Evolutionary conservation across 306 rosid genomes (phyloP), one percentile per base, ranked within the genome.

Genomic region (Elaeagnus macrophylla): DNA sequence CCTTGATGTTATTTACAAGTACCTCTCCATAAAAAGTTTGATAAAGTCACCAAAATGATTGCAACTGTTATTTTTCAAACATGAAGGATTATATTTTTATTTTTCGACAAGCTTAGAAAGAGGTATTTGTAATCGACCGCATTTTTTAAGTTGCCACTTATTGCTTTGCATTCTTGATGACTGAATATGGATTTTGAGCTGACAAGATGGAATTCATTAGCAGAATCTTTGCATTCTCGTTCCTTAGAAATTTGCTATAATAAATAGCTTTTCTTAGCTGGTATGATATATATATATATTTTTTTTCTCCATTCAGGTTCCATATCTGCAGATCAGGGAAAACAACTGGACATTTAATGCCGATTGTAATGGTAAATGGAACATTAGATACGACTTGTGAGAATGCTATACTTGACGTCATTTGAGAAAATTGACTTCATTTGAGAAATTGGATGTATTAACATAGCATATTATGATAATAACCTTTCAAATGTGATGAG

Each of bases 251-350:
- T 3, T 25, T 25, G 32, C 32, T 25, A 2, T 25, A 25, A 2
- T 25, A 12, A 13, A 7, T 5, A 48, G 12, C 51, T 39, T 57
- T 9, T 1, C 17, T 19, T 38, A 3, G 1, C 52, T 63, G 39
- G 18, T 54, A 51, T 61, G 51, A 10, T 52, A 42, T n/a, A n/a
- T n/a, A n/a, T n/a, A 32, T 51, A 36, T 40, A 49, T 37, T 18
- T 46, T 39, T 48, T 17, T 51, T 52, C 47, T 67, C 65, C 54
- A 65, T 56, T 55, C 83, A 93, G 99, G 80, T 84, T 67, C 96
- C 96, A 16, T 93, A 93, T 67, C n/a, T 83, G 68, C 96, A 93
- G 94, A 64, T 93, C 67, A 87, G 94, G 75, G 99, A 93, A 81
- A 93, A 93, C 64, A 93, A 87, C 70, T 93, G 95, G 99, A 77